These are phyloP conservation scores for Stramenopiles sp. DNA, from an alignment of 352 stramenopile genomes.

Conservation along the genomic window DNA sequence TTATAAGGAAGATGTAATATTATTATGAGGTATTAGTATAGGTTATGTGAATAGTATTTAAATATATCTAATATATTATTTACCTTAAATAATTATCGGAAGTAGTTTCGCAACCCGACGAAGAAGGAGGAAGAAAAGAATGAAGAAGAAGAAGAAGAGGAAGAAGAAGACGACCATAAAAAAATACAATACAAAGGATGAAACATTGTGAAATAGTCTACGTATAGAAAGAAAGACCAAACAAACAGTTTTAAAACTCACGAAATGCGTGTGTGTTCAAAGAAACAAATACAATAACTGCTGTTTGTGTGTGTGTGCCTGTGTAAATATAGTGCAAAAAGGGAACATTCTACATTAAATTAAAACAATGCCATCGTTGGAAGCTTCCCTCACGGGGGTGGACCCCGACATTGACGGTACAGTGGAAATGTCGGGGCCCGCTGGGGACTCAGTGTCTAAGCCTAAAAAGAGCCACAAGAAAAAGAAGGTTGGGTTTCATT, in stretches of 20 bases:
- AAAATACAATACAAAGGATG: background rate
- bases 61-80: no score
- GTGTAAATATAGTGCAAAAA: background rate
- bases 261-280: background rate
- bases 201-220: conserved; percentile 1
- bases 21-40: no score
- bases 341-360: background rate
- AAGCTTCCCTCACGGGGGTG: background rate
- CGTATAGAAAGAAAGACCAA: background rate
- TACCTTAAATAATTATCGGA: no score
- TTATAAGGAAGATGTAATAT: no score
- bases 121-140: no score
- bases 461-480: background rate
- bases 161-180: no score
- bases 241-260: background rate
- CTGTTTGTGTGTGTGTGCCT: no score
- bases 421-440: background rate
- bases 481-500: conserved; percentile 47
- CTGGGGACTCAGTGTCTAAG: no score
- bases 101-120: no score
- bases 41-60: no score
- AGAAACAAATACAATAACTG: background rate
- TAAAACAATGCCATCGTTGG: background rate
- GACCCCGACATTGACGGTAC: background rate
- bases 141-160: no score